A percentile compares a stretch with the other conserved stretches of the same genome.
Evolutionary conservation across 2,329 filamentous ascomycete species (phyloP).

Genomic region (Claviceps paspali): DNA sequence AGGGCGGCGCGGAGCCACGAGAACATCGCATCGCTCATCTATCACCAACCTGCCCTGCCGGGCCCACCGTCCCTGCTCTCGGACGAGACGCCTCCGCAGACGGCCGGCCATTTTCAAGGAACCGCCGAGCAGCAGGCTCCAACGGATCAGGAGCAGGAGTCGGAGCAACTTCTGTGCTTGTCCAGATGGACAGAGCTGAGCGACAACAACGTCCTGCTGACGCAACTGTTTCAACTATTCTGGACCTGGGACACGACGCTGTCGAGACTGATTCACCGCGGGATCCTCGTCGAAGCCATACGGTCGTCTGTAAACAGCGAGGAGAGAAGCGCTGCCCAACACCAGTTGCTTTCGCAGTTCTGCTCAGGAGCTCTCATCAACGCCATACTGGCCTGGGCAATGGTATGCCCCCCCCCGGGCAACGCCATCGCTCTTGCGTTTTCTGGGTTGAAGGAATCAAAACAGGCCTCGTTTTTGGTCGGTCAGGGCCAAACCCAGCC

Average conservation of each 20-base stretch:
- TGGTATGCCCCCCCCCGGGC: slow-evolving; percentile 6
- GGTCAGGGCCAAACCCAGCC: neutral
- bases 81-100: neutral
- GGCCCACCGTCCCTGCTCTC: neutral
- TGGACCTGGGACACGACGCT: slow-evolving; percentile 13
- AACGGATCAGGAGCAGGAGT: too few relatives aligned
- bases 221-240: slow-evolving; percentile 9
- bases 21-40: neutral
- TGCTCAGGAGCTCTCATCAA: slow-evolving; percentile 12
- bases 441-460: neutral
- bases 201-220: slow-evolving; percentile 7
- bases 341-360: slow-evolving; percentile 3
- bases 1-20: neutral
- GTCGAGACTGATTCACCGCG: slow-evolving; percentile 7
- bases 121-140: too few relatives aligned
- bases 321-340: neutral
- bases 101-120: too few relatives aligned
- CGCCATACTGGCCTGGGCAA: slow-evolving; percentile 9
- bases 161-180: slow-evolving; percentile 4
- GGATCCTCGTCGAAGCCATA: slow-evolving; percentile 8
- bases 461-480: neutral
- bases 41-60: neutral
- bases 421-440: too few relatives aligned
- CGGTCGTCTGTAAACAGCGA: neutral
- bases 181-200: slow-evolving; percentile 10